Conservation (phyloP, 441 rosid genomes). For the Biscutella laevigata region DNA sequence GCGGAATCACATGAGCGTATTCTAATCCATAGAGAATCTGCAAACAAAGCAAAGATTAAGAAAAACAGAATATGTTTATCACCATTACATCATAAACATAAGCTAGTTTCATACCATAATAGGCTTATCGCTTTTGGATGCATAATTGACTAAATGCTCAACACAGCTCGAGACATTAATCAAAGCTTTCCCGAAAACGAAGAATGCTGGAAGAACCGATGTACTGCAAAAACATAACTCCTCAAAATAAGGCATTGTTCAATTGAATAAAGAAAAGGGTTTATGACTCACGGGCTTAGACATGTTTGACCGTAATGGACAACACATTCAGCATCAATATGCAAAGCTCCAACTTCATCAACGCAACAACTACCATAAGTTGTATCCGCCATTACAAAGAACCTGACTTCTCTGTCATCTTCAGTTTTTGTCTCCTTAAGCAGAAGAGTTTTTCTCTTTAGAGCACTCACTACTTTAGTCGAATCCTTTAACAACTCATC, state of each 20-base stretch:
- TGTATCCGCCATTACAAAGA: constrained; percentile 86
- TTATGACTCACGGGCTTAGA: constrained; percentile 70
- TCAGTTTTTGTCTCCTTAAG: constrained; percentile 24
- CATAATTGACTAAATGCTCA: no score
- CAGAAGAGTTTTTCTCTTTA: constrained; percentile 33
- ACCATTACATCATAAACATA: background rate
- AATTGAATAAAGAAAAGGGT: background rate
- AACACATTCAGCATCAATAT: constrained; percentile 64
- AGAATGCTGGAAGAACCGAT: constrained; percentile 68
- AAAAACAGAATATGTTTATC: background rate
- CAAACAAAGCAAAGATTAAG: background rate
- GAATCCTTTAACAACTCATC: constrained; percentile 75
- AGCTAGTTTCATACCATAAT: constrained; percentile 39
- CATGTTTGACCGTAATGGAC: constrained; percentile 89
- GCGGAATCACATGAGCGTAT: constrained; percentile 53
- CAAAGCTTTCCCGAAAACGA: no score
- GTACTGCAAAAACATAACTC: constrained; percentile 39
- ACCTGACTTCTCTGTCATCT: constrained; percentile 36
- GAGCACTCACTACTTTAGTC: constrained; percentile 39
- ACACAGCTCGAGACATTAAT: no score
- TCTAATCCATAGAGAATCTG: constrained; percentile 89
- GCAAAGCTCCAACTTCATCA: constrained; percentile 89
- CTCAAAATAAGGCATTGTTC: background rate
- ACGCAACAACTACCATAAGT: constrained; percentile 85
- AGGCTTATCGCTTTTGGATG: constrained; percentile 48